These are phyloP conservation scores for Beauveria australis DNA, from an alignment of 2,329 filamentous ascomycete species.

Conservation along the genomic window DNA sequence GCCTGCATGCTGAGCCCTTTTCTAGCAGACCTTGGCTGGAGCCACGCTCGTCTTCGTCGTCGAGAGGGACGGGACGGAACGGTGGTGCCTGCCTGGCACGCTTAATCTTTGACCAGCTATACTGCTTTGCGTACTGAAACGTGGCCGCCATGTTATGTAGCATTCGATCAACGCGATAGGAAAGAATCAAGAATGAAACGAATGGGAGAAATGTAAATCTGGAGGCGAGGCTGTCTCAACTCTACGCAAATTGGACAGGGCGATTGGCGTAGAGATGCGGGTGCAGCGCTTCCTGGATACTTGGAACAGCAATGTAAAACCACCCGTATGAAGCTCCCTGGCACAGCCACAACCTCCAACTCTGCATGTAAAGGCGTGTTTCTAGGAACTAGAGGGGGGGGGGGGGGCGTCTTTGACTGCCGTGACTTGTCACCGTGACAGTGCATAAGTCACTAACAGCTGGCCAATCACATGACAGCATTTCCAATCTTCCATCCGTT, in stretches of 20 bases:
- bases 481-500: background rate
- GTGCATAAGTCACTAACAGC: background rate
- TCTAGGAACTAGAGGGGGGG: background rate
- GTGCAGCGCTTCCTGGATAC: background rate
- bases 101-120: conserved; percentile 6
- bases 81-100: background rate
- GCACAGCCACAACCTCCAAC: background rate
- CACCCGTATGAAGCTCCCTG: background rate
- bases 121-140: conserved; percentile 4
- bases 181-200: background rate
- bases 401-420: background rate
- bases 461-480: background rate
- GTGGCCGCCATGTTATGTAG: background rate
- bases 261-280: background rate
- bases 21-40: conserved; percentile 3
- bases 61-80: background rate
- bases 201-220: background rate
- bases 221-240: background rate
- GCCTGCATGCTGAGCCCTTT: background rate
- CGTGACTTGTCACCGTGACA: conserved; percentile 5
- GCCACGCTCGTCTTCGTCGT: background rate
- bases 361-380: background rate
- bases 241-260: background rate
- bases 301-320: background rate
- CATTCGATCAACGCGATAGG: background rate